Evolutionary conservation across 2,329 filamentous ascomycete genomes (phyloP), one percentile per base, ranked within the genome.

Genomic region (Dryadomyces quercus-mongolicae): DNA sequence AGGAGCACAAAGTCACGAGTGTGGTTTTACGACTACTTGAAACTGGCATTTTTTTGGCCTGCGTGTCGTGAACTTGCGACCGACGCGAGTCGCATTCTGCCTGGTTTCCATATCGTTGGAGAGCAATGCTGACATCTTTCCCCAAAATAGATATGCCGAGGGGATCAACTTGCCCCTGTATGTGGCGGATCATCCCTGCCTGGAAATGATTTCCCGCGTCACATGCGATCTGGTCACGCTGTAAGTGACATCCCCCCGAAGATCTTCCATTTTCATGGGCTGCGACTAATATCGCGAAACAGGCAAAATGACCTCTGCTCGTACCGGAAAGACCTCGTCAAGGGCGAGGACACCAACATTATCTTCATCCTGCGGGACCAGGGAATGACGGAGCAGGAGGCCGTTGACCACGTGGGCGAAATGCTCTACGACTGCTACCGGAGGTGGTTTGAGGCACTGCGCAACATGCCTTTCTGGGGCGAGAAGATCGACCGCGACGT

Each of bases 261-360:
- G n/a, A n/a, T n/a, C n/a, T n/a, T n/a, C n/a, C n/a, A n/a, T n/a
- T n/a, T n/a, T n/a, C n/a, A n/a, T n/a, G n/a, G n/a, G n/a, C n/a
- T n/a, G n/a, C n/a, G n/a, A n/a, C n/a, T n/a, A 10, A n/a, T 16
- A 12, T 15, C 12, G n/a, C 34, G 1, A 5, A 9, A 31, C 36
- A 50, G 49, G 12, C 49, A 50, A 42, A 50, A 50, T 16, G 49
- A 50, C 22, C 49, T 50, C 12, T 50, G 49, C 36, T 50, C 49
- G 13, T 50, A 50, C 36, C 18, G 36, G 5, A 50, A 50, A 25
- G 49, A 50, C 36, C 36, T 50, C 12, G 16, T 50, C 36, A 40
- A 50, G 49, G 49, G 49, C 7, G 49, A 50, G 36, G 22, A 40
- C 10, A 42, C 10, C 36, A 50, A 50, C 36, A 16, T 50, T 10